Evolutionary conservation across 345 rosid genomes (phyloP), one percentile per base, ranked within the genome.

Genomic region (Hibiscus tridactylites): DNA sequence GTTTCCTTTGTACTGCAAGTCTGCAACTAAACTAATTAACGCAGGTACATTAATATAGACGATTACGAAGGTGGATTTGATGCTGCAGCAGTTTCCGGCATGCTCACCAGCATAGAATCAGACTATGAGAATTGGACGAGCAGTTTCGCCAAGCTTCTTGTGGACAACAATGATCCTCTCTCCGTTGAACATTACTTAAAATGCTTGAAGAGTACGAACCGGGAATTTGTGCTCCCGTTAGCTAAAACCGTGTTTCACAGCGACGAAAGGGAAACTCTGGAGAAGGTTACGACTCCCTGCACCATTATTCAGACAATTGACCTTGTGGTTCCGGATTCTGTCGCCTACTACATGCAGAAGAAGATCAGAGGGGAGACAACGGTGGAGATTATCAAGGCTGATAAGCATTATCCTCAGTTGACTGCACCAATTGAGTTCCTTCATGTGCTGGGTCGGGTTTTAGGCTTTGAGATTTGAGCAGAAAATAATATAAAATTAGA

Each of bases 331-430:
- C 96, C 93, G 0, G 39, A 68, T 35, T 84, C 90, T 0, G 91
- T 90, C 4, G 93, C 85, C 0, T 76, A 82, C 72, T 89, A 79
- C 85, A 88, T 89, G 88, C 84, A 82, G 50, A 81, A 88, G 74
- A 91, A 83, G 76, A 84, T 89, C 66, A 76, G 76, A 60, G 95
- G 85, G 50, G 68, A 79, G 65, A 65, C 90, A 1, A 85, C 85
- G 3, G 88, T 91, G 73, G 92, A 86, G 57, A 80, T 85, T 3
- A 72, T 91, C 0, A 79, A 88, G 1, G 70, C 76, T 5, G 35
- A 68, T 3, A 92, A 95, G 6, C 97, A 91, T 75, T 85, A 79
- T 57, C 97, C 97, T 3, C 97, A 91, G 9, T 73, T 89, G 58
- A 91, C 95, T 5, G 88, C 88, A 15, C 91, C 76, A 66, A 28